Base-by-base conservation (phyloP, 2,329 filamentous ascomycete genomes). In the Colletotrichum sp. region DNA sequence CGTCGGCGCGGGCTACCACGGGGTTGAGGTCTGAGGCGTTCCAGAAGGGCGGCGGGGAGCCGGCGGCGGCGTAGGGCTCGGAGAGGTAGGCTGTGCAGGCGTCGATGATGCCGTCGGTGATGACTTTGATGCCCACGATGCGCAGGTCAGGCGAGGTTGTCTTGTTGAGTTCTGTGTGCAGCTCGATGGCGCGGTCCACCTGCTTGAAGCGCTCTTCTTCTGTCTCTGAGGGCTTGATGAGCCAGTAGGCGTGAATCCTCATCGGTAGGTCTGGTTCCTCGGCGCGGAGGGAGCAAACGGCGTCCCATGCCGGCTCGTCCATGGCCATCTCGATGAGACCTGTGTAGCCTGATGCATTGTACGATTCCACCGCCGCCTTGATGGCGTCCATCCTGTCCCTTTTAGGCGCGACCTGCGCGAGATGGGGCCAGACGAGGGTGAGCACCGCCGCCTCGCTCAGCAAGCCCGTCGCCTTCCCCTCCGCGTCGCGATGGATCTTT, bases 261-360 rank as follows among this genome's bases (percentile, higher is more conserved):
- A 92, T 85, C 0, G 87, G 84, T 0, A 86, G 67, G 1, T 79
- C 77, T 2, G 85, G 75, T 5, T 84, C 82, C 18, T 85, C 82
- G 15, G 82, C 79, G 34, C 84, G 85, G 16, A 91, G 80, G n/a
- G 85, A 85, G 0, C 88, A 78, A 2, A 92, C 84, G 2, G 86
- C 84, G 36, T 87, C 87, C 90, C 90, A 92, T 1, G 87, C 86
- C 28, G 86, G 87, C 52, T 91, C 89, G 74, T 92, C 90, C 90
- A 92, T 92, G 60, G 90, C 90, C 90, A 92, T 92, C 68, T 92
- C 90, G 9, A 91, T 84, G 52, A 90, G 85, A 3, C 90, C 89
- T 0, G 90, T 92, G 78, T 90, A 91, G 2, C 90, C 90, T 2
- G 86, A 88, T 0, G 85, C 81, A 76, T 87, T 88, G 78, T 91